Base-by-base conservation (phyloP, 768 basidiomycete species). In the Amanita brunnescens region DNA sequence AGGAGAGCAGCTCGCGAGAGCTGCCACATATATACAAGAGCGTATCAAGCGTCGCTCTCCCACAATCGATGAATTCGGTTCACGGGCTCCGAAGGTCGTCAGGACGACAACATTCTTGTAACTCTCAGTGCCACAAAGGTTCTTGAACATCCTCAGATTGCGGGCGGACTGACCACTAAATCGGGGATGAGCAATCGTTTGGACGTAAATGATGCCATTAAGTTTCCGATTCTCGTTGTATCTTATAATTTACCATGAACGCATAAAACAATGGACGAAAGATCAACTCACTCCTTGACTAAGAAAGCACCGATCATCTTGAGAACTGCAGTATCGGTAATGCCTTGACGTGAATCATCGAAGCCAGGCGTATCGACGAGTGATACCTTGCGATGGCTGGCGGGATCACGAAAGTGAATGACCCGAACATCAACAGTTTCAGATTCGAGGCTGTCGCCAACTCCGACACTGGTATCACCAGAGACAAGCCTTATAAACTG, bases 1-100 rank as follows among this genome's bases (percentile, higher is more conserved):
- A n/a, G n/a, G n/a, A n/a, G n/a, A n/a, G n/a, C n/a, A n/a, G n/a
- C n/a, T n/a, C n/a, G n/a, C n/a, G n/a, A n/a, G n/a, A n/a, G n/a
- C n/a, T n/a, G n/a, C n/a, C n/a, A n/a, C n/a, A n/a, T n/a, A n/a
- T n/a, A n/a, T n/a, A n/a, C n/a, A n/a, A n/a, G n/a, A n/a, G n/a
- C n/a, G n/a, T n/a, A n/a, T n/a, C n/a, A n/a, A n/a, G n/a, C n/a
- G n/a, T n/a, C n/a, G n/a, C n/a, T n/a, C n/a, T n/a, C n/a, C n/a
- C n/a, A n/a, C n/a, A n/a, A n/a, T n/a, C n/a, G n/a, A n/a, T n/a
- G n/a, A n/a, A n/a, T n/a, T n/a, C n/a, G n/a, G n/a, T n/a, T n/a
- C n/a, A n/a, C n/a, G n/a, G n/a, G n/a, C n/a, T n/a, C n/a, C n/a
- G 69, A 40, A 77, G 71, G 55, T 77, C 72, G 30, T 64, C 62